Evolutionary conservation across 306 rosid species (phyloP).

Genomic region (Lathyrus tuberosus): DNA sequence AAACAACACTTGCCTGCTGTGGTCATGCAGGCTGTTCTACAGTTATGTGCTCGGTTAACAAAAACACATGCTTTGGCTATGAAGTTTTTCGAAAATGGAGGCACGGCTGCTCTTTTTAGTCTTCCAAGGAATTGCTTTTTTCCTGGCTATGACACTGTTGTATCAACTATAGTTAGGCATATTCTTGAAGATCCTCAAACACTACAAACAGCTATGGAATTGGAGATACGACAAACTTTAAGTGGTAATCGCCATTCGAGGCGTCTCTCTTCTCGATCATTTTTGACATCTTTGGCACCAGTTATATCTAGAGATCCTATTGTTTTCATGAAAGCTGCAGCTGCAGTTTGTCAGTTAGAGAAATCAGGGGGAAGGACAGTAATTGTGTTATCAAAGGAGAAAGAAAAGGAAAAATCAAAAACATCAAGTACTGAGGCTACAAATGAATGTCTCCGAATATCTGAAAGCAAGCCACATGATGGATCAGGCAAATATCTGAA

Average conservation of each 20-base stretch:
- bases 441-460: slow-evolving; percentile 72
- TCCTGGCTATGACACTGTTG: slow-evolving; percentile 96
- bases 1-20: slow-evolving; percentile 87
- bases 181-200: slow-evolving; percentile 99
- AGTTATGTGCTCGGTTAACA: slow-evolving; percentile 90
- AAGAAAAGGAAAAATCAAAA: slow-evolving; percentile 86
- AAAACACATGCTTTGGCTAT: slow-evolving; percentile 81
- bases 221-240: slow-evolving; percentile 86
- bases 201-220: slow-evolving; percentile 94
- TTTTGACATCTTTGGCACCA: slow-evolving; percentile 88
- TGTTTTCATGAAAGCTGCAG: slow-evolving; percentile 92
- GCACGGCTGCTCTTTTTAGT: slow-evolving; percentile 75
- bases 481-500: slow-evolving; percentile 78
- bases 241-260: slow-evolving; percentile 83
- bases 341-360: slow-evolving; percentile 90
- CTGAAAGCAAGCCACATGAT: slow-evolving; percentile 82
- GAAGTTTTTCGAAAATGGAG: slow-evolving; percentile 94
- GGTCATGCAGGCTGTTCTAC: slow-evolving; percentile 98
- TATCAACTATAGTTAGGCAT: slow-evolving; percentile 93
- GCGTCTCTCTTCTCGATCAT: slow-evolving; percentile 72
- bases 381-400: slow-evolving; percentile 83
- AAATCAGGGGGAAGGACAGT: slow-evolving; percentile 85
- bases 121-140: slow-evolving; percentile 86
- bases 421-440: slow-evolving; percentile 68
- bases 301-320: slow-evolving; percentile 96